These are phyloP conservation scores for Echites panduratus DNA, from an alignment of 257 asterid genomes.

Conservation along the genomic window DNA sequence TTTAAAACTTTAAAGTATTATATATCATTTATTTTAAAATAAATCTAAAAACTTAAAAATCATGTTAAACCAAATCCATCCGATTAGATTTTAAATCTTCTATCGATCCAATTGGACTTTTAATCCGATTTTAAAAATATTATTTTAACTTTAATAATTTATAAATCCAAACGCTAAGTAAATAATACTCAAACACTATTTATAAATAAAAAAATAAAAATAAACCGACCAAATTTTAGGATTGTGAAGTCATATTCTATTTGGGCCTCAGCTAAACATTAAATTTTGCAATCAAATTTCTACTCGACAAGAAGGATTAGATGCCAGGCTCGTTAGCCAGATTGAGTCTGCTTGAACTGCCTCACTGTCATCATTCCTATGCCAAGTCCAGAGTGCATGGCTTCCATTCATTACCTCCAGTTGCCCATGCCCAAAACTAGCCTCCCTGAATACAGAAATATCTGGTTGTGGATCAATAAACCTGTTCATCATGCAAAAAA, in stretches of 20 bases:
- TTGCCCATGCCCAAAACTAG: conserved; percentile 88
- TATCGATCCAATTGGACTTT: no score
- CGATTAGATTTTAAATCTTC: no score
- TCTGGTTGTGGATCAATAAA: conserved; percentile 45
- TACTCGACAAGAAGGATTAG: conserved; percentile 27
- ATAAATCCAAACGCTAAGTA: no score
- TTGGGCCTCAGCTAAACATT: neutral
- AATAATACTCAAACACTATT: no score
- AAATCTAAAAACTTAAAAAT: no score
- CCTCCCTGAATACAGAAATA: conserved; percentile 63
- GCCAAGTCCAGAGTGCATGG: conserved; percentile 82
- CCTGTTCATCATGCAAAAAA: conserved; percentile 24
- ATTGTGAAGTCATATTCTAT: neutral
- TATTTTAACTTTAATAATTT: no score
- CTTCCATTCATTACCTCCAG: conserved; percentile 46
- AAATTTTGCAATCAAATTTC: no score
- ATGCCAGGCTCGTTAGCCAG: conserved; percentile 42
- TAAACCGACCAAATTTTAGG: neutral
- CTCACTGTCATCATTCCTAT: conserved; percentile 49
- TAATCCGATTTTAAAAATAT: no score
- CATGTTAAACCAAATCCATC: no score
- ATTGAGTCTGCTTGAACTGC: conserved; percentile 41
- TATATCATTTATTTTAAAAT: no score
- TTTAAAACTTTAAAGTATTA: no score
- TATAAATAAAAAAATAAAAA: no score